Evolutionary conservation across 2,329 filamentous ascomycete species (phyloP).

Genomic region (Botrytis porri): DNA sequence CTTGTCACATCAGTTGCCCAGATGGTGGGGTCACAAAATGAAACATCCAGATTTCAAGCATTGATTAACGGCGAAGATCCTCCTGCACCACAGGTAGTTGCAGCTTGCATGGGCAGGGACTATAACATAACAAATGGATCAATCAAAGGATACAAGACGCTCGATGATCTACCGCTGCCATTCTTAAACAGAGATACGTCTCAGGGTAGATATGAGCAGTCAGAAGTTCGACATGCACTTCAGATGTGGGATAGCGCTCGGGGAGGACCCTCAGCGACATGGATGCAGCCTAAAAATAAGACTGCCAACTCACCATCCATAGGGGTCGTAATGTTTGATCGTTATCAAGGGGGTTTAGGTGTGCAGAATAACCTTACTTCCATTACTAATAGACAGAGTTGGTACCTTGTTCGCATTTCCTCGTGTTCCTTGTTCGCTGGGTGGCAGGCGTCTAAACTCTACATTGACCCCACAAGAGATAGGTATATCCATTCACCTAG

Average conservation of each 20-base stretch:
- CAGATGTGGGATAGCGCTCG: not conserved
- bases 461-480: not conserved
- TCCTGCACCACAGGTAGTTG: not conserved
- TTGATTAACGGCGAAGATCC: not conserved
- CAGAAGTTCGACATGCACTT: not conserved
- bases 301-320: not conserved
- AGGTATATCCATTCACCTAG: too few species aligned
- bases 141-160: not conserved
- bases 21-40: not conserved
- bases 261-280: not conserved
- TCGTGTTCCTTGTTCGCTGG: not conserved
- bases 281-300: not conserved
- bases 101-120: not conserved
- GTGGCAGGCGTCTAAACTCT: not conserved
- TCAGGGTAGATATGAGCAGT: not conserved
- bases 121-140: not conserved
- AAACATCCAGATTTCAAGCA: not conserved
- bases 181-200: not conserved
- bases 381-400: not conserved
- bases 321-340: not conserved
- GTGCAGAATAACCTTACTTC: not conserved
- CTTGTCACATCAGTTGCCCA: not conserved
- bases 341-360: not conserved
- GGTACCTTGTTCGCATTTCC: not conserved
- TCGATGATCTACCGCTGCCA: not conserved